Evolutionary conservation across 495 filamentous ascomycete species (phyloP), one percentile per base, ranked within the genome.

Genomic region (Friedmanniomyces simplex): DNA sequence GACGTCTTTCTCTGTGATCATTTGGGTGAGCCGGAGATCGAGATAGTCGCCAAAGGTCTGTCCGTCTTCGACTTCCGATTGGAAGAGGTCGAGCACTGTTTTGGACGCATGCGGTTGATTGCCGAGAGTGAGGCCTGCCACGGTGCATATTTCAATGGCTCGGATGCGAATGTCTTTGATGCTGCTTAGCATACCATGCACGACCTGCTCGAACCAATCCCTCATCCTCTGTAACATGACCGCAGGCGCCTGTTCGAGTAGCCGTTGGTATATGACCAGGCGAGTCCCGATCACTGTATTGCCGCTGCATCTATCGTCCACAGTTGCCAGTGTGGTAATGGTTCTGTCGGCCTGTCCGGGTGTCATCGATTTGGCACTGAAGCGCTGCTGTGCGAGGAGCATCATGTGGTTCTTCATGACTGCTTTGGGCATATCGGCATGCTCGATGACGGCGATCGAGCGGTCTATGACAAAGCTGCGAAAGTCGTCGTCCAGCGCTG

Each of bases 181-280:
- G 52, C 70, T 82, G 68, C 87, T 87, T 21, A 95, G 78, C 71
- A 95, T 80, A 28, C 88, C 87, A 22, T 77, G 79, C 53, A 96
- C 81, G n/a, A 95, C 69, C 66, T 91, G 84, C 28, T 83, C 72
- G 37, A 95, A 76, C 91, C 91, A 97, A 52, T 85, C 75, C 0
- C 62, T 63, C 0, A 78, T 74, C 41, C 82, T 74, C 5, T 73
- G 62, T 12, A 79, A 58, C 82, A 98, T 94, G 18, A 77, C 70
- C 3, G 74, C 63, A 57, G 77, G 86, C 12, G 78, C 76, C 68
- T 93, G 87, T 49, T 72, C 73, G 18, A 95, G 67, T 7, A 97
- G 72, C 43, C 79, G 85, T 55, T 81, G 76, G 66, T 96, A 96
- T 48, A 93, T 82, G 28, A 76, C 71, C 16, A 96, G 74, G 32